Evolutionary conservation across 108 stramenopile species (phyloP).

Genomic region (Skeletonema grethae): DNA sequence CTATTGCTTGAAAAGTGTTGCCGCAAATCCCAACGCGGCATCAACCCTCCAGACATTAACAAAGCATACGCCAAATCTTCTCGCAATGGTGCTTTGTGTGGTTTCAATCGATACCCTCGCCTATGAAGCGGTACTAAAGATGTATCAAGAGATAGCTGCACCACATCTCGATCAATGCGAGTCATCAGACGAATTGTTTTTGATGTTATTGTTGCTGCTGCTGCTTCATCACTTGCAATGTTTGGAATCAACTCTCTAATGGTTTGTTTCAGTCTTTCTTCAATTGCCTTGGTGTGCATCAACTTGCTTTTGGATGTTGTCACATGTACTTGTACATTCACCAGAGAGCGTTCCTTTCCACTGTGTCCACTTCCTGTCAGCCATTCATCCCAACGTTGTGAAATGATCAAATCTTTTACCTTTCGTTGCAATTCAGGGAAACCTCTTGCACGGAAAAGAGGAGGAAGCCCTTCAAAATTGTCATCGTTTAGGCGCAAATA

Average conservation of each 20-base stretch:
- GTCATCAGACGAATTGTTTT: constrained; percentile 47
- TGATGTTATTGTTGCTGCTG: constrained; percentile 11
- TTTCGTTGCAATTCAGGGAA: constrained; percentile 70
- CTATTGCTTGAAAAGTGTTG: neutral
- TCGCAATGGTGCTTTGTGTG: constrained; percentile 74
- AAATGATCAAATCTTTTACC: constrained; percentile 51
- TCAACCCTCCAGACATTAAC: constrained; percentile 57
- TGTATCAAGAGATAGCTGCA: constrained; percentile 63
- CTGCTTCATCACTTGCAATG: neutral
- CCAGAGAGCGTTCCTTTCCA: constrained; percentile 9
- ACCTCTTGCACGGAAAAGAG: constrained; percentile 55
- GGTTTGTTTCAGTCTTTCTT: constrained; percentile 55
- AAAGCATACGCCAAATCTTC: constrained; percentile 81
- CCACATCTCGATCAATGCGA: constrained; percentile 57
- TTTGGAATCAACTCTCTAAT: constrained; percentile 39
- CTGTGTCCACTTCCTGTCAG: constrained; percentile 5
- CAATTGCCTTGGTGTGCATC: constrained; percentile 68
- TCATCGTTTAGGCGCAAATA: constrained; percentile 41
- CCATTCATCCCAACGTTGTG: constrained; percentile 51
- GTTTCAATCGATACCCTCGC: constrained; percentile 72
- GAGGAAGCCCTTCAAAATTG: constrained; percentile 20
- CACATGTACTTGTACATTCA: constrained; percentile 56
- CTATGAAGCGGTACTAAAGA: constrained; percentile 57
- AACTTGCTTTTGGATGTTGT: constrained; percentile 66
- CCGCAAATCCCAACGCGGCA: constrained; percentile 41